These are phyloP conservation scores for Solanum aculeatissimum DNA, from an alignment of 305 asterid species.

Conservation along the genomic window DNA sequence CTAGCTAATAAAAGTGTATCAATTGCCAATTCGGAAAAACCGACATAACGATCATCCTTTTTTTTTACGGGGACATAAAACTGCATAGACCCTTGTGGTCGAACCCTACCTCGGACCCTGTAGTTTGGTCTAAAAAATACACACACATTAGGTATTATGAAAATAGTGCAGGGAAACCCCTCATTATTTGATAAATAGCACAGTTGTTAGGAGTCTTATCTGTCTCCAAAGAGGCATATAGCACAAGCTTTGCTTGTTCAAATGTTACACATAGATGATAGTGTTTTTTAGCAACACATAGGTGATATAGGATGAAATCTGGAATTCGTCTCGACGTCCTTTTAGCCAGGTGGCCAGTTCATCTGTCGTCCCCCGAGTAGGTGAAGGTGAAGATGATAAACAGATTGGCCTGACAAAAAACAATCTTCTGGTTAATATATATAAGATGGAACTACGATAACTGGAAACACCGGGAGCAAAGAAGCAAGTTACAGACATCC, in stretches of 20 bases:
- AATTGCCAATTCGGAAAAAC: too few relatives aligned
- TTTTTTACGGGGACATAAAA: too few relatives aligned
- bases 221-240: background rate
- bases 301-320: background rate
- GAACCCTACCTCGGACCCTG: too few relatives aligned
- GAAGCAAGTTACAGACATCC: slow-evolving; percentile 40
- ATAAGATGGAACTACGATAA: background rate
- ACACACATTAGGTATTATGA: background rate
- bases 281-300: background rate
- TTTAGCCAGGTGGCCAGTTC: slow-evolving; percentile 98
- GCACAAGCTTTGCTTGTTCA: background rate
- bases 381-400: slow-evolving; percentile 82
- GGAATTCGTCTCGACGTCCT: background rate
- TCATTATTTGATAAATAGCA: background rate
- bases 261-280: background rate
- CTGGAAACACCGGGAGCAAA: background rate
- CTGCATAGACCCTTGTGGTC: too few relatives aligned
- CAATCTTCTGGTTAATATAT: background rate
- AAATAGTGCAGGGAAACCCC: background rate
- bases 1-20: too few relatives aligned
- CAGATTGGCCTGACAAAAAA: slow-evolving; percentile 59
- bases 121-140: background rate
- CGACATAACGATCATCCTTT: too few relatives aligned
- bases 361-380: slow-evolving; percentile 84
- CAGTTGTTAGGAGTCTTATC: background rate